Evolutionary conservation across 768 basidiomycete genomes (phyloP).

Genomic region (Amanita exitialis): DNA sequence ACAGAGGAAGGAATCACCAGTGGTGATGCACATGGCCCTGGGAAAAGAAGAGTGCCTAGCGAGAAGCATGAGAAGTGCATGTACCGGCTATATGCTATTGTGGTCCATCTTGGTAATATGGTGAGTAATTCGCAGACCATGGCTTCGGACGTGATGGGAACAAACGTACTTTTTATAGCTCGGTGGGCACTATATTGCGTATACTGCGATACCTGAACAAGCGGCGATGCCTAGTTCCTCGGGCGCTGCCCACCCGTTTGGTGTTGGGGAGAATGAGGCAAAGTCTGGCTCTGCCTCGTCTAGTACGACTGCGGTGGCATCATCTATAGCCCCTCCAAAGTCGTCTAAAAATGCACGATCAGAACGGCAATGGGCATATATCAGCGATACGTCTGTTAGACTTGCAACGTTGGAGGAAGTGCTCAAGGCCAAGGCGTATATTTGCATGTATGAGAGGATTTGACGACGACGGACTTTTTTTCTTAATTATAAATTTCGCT

Average conservation of each 20-base stretch:
- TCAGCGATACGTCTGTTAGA: conserved; percentile 84
- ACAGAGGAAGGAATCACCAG: conserved; percentile 7
- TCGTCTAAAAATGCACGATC: conserved; percentile 10
- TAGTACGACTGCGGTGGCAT: background rate
- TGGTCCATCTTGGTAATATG: conserved; percentile 85
- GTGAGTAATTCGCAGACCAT: conserved; percentile 28
- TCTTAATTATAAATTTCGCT: background rate
- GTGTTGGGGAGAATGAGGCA: conserved; percentile 1
- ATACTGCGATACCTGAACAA: conserved; percentile 56
- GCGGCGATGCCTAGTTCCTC: conserved; percentile 6
- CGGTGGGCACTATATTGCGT: conserved; percentile 85
- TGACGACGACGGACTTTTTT: conserved; percentile 12
- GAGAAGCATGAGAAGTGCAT: conserved; percentile 34
- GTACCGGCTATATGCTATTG: conserved; percentile 71
- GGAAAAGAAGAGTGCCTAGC: conserved; percentile 11
- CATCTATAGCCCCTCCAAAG: conserved; percentile 4
- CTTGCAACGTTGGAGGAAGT: conserved; percentile 81
- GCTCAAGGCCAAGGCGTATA: conserved; percentile 82
- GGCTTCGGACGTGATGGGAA: conserved; percentile 4
- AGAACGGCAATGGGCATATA: conserved; percentile 77
- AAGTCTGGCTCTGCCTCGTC: conserved; percentile 3
- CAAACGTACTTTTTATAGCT: conserved; percentile 34
- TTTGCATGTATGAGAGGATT: conserved; percentile 86
- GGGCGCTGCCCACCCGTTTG: background rate
- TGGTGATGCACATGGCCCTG: background rate